These are phyloP conservation scores for Fomes fomentarius DNA, from an alignment of 1,284 basidiomycete genomes.

Conservation along the genomic window DNA sequence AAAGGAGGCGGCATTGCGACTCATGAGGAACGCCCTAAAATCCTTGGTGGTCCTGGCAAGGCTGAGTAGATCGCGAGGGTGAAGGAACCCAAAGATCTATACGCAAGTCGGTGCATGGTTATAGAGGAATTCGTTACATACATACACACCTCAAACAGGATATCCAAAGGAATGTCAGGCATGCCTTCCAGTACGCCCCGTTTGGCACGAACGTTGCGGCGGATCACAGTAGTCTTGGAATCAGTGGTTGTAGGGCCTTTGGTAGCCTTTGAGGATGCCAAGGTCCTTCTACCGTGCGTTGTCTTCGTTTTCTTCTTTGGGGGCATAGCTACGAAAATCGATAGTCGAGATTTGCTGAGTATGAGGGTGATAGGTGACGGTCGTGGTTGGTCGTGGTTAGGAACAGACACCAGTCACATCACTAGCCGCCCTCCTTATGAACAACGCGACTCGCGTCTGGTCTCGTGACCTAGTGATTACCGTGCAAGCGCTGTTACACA, in stretches of 20 bases:
- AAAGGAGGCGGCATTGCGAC: background rate
- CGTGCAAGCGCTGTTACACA: too few species aligned
- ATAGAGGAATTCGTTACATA: background rate
- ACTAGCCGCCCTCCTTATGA: too few species aligned
- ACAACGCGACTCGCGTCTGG: too few species aligned
- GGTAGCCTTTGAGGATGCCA: background rate
- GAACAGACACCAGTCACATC: too few species aligned
- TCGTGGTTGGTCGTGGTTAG: too few species aligned
- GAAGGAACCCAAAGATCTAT: conserved; percentile 18
- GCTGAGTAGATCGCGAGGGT: conserved; percentile 22
- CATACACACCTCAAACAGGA: conserved; percentile 8
- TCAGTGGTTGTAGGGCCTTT: background rate
- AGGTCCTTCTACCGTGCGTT: too few species aligned
- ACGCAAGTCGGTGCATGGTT: too few species aligned
- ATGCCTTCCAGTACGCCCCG: conserved; percentile 11
- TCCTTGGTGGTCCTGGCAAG: conserved; percentile 16
- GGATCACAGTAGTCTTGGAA: background rate
- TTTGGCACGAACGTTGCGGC: background rate
- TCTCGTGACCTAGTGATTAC: too few species aligned
- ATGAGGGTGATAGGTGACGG: too few species aligned
- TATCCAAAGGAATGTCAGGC: conserved; percentile 15
- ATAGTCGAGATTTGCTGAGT: too few species aligned
- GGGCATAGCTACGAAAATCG: background rate
- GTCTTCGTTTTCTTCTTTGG: background rate
- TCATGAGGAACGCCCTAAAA: conserved; percentile 24